phyloP scores from a whole-genome alignment of 208 protist species.

The Wallacemonas sp. region DNA sequence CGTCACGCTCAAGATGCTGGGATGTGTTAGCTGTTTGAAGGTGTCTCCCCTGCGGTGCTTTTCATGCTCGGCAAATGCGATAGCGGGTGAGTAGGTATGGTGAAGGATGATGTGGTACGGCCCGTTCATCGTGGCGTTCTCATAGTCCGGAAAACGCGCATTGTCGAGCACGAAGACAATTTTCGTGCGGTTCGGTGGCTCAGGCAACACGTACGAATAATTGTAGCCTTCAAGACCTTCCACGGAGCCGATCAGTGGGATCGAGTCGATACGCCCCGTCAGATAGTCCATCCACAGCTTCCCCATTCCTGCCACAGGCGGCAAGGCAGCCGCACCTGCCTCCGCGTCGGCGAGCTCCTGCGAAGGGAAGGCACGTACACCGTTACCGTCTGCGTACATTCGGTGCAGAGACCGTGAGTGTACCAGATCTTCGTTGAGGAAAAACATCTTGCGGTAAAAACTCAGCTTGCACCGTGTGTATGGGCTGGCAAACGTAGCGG shows the following conservation, averaged over 20 bases:
- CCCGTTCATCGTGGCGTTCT: slow-evolving; percentile 2
- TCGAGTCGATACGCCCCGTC: not conserved
- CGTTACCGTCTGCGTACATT: not conserved
- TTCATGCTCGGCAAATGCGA: not conserved
- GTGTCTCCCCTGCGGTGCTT: not conserved
- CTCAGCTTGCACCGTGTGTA: slow-evolving; percentile 10
- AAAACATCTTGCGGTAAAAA: not conserved
- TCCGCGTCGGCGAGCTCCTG: not conserved
- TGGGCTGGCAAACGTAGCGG: not conserved
- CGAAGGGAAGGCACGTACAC: not conserved
- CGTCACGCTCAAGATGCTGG: not conserved
- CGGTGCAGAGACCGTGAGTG: slow-evolving; percentile 3
- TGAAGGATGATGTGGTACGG: not conserved
- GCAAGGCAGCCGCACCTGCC: not conserved
- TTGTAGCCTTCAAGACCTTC: not conserved
- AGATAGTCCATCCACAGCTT: slow-evolving; percentile 9
- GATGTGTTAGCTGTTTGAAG: not conserved
- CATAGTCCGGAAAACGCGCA: not conserved
- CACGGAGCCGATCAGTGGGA: not conserved
- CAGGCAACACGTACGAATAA: not conserved
- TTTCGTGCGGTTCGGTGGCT: not conserved
- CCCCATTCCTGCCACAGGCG: not conserved
- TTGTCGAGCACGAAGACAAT: slow-evolving; percentile 7
- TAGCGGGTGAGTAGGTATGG: not conserved
- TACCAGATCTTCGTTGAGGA: slow-evolving; percentile 1